phyloP scores from a whole-genome alignment of 371 early-diverging fungal species.

The Coemansia sp. region DNA sequence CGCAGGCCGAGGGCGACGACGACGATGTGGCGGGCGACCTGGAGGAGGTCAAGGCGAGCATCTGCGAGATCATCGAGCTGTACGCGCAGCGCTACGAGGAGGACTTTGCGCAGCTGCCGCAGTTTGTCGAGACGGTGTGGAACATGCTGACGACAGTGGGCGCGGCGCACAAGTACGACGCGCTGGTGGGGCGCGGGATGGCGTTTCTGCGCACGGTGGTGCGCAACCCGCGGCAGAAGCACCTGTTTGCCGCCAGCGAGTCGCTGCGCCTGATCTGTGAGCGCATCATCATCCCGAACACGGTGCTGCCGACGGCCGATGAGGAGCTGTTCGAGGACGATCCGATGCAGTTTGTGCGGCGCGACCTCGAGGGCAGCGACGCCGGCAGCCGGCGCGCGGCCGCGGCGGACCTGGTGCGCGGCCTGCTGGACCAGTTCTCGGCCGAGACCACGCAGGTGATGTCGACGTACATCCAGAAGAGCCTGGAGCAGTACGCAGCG shows the following conservation, averaged over 20 bases:
- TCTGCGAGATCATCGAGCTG: conserved; percentile 86
- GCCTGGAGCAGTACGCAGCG: conserved; percentile 69
- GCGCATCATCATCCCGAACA: conserved; percentile 91
- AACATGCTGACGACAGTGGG: conserved; percentile 72
- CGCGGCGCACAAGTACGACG: conserved; percentile 73
- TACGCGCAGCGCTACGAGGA: conserved; percentile 90
- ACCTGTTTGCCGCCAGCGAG: conserved; percentile 68
- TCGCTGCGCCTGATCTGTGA: conserved; percentile 80
- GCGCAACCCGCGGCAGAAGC: conserved; percentile 66
- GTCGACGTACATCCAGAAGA: conserved; percentile 69
- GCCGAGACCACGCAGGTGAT: conserved; percentile 80
- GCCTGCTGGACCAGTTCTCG: conserved; percentile 85
- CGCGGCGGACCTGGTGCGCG: conserved; percentile 89
- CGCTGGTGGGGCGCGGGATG: conserved; percentile 79
- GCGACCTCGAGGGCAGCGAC: conserved; percentile 84
- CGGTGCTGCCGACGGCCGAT: conserved; percentile 81
- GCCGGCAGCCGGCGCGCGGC: conserved; percentile 90
- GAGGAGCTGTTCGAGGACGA: conserved; percentile 96
- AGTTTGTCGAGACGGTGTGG: conserved; percentile 87
- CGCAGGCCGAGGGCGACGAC: conserved; percentile 70
- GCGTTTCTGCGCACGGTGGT: conserved; percentile 87
- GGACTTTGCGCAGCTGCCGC: conserved; percentile 71
- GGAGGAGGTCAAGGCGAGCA: conserved; percentile 84
- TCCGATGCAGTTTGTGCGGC: conserved; percentile 88
- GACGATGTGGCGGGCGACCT: conserved; percentile 72